Evolutionary conservation across 2,329 filamentous ascomycete genomes (phyloP).

Genomic region (Zopfia rhizophila): DNA sequence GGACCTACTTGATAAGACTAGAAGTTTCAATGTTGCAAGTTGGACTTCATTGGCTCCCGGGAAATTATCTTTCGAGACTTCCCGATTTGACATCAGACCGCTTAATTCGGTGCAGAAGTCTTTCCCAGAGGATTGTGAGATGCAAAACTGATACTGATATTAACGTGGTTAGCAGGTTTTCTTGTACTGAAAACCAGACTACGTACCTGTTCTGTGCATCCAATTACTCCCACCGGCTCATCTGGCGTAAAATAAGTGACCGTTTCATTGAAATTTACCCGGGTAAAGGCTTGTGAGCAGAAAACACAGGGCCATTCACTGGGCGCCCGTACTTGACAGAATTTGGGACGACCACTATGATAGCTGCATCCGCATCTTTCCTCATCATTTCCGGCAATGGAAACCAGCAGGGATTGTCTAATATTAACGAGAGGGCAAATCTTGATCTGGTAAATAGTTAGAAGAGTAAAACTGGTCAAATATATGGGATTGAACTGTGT

Average conservation of each 20-base stretch:
- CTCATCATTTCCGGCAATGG: slow-evolving; percentile 12
- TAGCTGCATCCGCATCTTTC: slow-evolving; percentile 8
- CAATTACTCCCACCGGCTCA: slow-evolving; percentile 2
- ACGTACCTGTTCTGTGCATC: slow-evolving; percentile 12
- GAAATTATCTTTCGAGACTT: slow-evolving; percentile 2
- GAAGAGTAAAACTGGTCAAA: too few relatives aligned
- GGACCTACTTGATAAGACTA: slow-evolving; percentile 1
- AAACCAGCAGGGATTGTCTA: too few relatives aligned
- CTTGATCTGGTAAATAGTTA: too few relatives aligned
- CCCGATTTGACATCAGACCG: slow-evolving; percentile 4
- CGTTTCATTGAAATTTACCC: not conserved
- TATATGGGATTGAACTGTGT: too few relatives aligned
- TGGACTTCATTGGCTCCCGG: slow-evolving; percentile 13
- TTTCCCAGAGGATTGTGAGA: not conserved
- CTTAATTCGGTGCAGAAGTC: slow-evolving; percentile 12
- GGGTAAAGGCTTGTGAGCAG: slow-evolving; percentile 12
- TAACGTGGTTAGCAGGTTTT: not conserved
- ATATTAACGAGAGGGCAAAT: too few relatives aligned
- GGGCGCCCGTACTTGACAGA: slow-evolving; percentile 1
- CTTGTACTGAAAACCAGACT: not conserved
- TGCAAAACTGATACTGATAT: slow-evolving; percentile 21
- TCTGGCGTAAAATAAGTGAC: not conserved
- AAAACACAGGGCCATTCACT: slow-evolving; percentile 15
- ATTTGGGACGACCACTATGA: slow-evolving; percentile 10
- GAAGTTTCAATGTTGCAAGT: slow-evolving; percentile 8